Percentiles rank a stretch among this genome's conserved stretches.
Evolutionary conservation across 352 stramenopile genomes (phyloP).

Genomic region (Globisporangium okanoganense): DNA sequence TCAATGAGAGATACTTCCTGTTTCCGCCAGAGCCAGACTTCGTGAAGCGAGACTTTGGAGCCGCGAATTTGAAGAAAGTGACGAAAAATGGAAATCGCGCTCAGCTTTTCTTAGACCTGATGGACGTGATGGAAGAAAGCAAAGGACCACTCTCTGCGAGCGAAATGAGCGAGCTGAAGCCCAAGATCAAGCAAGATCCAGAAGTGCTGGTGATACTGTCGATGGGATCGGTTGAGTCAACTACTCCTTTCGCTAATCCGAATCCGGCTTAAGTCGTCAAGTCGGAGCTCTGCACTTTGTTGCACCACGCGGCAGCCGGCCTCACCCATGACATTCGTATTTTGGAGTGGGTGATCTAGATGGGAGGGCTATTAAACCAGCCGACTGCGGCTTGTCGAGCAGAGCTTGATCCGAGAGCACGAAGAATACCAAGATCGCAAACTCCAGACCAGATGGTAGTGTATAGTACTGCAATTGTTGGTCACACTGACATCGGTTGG

Average conservation of each 20-base stretch:
- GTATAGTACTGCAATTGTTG: conserved; percentile 20
- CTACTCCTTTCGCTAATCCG: too few species aligned
- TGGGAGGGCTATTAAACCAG: conserved; percentile 20
- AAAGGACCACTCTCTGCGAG: not conserved
- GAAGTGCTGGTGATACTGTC: not conserved
- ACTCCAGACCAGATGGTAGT: conserved; percentile 20
- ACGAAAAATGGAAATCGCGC: not conserved
- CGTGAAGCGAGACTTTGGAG: conserved; percentile 17
- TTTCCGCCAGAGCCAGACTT: conserved; percentile 20
- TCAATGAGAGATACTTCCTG: conserved; percentile 17
- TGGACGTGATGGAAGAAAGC: conserved; percentile 19
- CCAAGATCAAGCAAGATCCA: not conserved
- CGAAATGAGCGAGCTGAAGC: conserved; percentile 12
- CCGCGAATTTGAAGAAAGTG: not conserved
- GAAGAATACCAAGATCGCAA: not conserved
- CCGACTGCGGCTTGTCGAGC: conserved; percentile 15
- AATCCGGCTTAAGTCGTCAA: not conserved
- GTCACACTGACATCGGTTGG: conserved; percentile 17
- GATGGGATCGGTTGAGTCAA: not conserved
- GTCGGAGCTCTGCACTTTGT: conserved; percentile 2
- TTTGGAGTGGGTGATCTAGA: conserved; percentile 38
- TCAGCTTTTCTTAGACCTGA: conserved; percentile 17
- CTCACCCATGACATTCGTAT: conserved; percentile 21
- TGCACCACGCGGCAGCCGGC: conserved; percentile 28
- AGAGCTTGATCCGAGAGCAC: conserved; percentile 5